phyloP scores from a whole-genome alignment of 306 rosid species.

The Cucumis sativus region DNA sequence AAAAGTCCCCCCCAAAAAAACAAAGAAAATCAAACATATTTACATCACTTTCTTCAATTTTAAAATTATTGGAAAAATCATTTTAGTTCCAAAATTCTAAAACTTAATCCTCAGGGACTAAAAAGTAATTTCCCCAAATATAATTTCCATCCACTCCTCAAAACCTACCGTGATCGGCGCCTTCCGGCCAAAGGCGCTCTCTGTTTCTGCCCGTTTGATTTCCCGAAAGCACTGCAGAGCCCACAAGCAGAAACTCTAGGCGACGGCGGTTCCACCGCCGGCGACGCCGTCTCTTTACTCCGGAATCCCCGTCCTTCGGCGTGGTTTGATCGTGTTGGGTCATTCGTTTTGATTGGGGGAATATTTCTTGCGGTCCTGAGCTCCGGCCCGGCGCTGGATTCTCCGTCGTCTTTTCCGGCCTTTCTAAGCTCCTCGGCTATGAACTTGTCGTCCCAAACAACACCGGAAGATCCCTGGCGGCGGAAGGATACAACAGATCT shows the following conservation, averaged over 20 bases:
- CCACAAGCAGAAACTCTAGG: constrained; percentile 78
- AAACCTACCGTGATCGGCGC: constrained; percentile 31
- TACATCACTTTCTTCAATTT: neutral
- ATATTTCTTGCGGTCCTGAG: constrained; percentile 1
- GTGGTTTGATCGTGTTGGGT: constrained; percentile 40
- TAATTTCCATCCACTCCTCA: neutral
- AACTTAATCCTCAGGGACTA: too few relatives aligned
- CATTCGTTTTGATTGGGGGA: constrained; percentile 17
- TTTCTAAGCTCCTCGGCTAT: constrained; percentile 40
- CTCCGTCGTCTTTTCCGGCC: constrained; percentile 2
- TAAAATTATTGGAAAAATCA: too few relatives aligned
- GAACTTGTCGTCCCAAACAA: constrained; percentile 66
- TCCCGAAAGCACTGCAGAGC: constrained; percentile 42
- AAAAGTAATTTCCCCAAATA: neutral
- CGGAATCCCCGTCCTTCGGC: constrained; percentile 45
- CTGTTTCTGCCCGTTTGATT: constrained; percentile 21
- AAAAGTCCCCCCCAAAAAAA: too few relatives aligned
- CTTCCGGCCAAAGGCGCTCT: constrained; percentile 20
- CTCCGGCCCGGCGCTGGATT: constrained; percentile 5
- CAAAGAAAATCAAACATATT: neutral
- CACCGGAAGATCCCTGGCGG: constrained; percentile 83
- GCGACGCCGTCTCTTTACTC: constrained; percentile 33
- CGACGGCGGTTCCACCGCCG: constrained; percentile 77
- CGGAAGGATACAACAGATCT: constrained; percentile 75
- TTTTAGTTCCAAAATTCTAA: too few relatives aligned